Conservation (phyloP, 331 rosid genomes). For the Rosa hybrid region DNA sequence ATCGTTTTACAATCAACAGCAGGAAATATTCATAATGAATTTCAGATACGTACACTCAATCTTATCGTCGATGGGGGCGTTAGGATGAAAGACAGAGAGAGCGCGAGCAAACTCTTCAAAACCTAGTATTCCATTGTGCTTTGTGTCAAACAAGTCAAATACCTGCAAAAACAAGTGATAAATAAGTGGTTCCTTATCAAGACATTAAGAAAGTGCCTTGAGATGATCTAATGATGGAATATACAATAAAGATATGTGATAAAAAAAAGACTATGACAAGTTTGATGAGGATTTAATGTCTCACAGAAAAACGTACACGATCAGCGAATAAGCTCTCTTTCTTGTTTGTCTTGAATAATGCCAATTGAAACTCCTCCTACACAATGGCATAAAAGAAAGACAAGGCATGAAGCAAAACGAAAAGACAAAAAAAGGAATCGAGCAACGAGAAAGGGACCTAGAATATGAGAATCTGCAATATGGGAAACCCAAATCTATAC, state of each 20-base stretch:
- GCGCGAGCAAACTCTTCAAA: constrained; percentile 99
- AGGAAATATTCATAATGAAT: background rate
- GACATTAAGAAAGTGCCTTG: background rate
- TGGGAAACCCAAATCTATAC: background rate
- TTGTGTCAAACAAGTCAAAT: constrained; percentile 91
- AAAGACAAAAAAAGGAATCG: background rate
- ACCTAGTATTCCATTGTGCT: constrained; percentile 94
- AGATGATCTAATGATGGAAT: constrained; percentile 8
- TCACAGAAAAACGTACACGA: constrained; percentile 57
- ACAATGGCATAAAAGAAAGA: constrained; percentile 15
- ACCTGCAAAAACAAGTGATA: constrained; percentile 48
- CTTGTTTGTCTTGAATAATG: constrained; percentile 93
- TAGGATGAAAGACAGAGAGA: constrained; percentile 93
- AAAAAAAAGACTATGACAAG: constrained; percentile 3
- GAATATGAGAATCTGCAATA: background rate
- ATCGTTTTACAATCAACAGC: background rate
- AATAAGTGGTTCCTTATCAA: constrained; percentile 22
- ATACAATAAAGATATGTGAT: background rate
- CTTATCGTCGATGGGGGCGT: constrained; percentile 93
- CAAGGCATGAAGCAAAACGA: background rate
- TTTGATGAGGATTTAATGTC: constrained; percentile 14
- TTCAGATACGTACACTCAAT: constrained; percentile 69
- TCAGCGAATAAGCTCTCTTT: constrained; percentile 95
- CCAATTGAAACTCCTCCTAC: constrained; percentile 98
- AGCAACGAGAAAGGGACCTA: background rate